Percentiles rank a stretch among this genome's conserved stretches.
Conservation (phyloP, 2,329 filamentous ascomycete species). For the Elsinoe ampelina region DNA sequence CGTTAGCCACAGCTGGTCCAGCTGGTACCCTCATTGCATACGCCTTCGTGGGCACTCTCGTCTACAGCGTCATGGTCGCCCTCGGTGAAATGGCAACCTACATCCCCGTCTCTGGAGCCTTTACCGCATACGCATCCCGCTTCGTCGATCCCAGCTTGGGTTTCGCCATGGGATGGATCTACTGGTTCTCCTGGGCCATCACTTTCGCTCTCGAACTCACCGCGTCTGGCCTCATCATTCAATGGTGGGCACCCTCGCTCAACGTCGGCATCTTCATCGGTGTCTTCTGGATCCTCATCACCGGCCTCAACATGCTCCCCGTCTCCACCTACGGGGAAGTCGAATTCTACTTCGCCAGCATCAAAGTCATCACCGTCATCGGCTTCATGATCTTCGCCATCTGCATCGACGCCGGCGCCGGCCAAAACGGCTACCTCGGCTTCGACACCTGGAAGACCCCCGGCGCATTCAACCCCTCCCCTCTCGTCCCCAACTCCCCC, state of each 20-base stretch:
- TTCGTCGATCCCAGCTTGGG: slow-evolving; percentile 39
- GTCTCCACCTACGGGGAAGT: slow-evolving; percentile 45
- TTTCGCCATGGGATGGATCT: slow-evolving; percentile 42
- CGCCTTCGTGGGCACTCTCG: slow-evolving; percentile 36
- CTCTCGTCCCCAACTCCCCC: slow-evolving; percentile 20
- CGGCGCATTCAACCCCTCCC: slow-evolving; percentile 31
- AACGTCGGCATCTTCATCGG: slow-evolving; percentile 33
- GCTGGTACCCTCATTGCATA: slow-evolving; percentile 38
- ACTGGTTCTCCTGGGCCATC: slow-evolving; percentile 36
- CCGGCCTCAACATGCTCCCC: slow-evolving; percentile 42
- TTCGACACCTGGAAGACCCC: slow-evolving; percentile 43
- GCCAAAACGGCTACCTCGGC: slow-evolving; percentile 50
- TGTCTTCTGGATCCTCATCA: slow-evolving; percentile 28
- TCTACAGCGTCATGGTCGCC: slow-evolving; percentile 40
- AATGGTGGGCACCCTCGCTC: slow-evolving; percentile 32
- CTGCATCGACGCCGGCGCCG: slow-evolving; percentile 33
- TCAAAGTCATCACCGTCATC: slow-evolving; percentile 44
- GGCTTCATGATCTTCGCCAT: slow-evolving; percentile 36
- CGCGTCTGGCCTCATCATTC: slow-evolving; percentile 31
- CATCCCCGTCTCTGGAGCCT: slow-evolving; percentile 48
- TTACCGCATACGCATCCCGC: slow-evolving; percentile 41
- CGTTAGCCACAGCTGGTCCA: slow-evolving; percentile 32
- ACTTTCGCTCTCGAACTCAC: slow-evolving; percentile 32
- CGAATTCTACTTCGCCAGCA: slow-evolving; percentile 45
- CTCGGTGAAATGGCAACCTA: slow-evolving; percentile 52